Evolutionary conservation across 371 early-diverging fungal genomes (phyloP).

Genomic region (Apophysomyces variabilis): DNA sequence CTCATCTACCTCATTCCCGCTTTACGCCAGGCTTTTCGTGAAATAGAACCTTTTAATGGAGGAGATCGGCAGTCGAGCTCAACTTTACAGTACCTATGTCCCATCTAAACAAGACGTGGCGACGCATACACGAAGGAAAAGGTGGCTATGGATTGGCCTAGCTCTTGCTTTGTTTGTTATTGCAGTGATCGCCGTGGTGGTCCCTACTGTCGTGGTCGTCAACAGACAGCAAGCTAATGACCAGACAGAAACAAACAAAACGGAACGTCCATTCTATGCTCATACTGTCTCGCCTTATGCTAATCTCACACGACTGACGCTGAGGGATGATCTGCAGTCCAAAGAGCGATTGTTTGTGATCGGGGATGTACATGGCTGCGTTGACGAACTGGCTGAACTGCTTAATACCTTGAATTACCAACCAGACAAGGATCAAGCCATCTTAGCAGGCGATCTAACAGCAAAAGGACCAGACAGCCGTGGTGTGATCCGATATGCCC

Average conservation of each 20-base stretch:
- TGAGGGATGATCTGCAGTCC: constrained; percentile 21
- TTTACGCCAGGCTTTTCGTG: too few relatives aligned
- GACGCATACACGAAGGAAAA: constrained; percentile 15
- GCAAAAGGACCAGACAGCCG: constrained; percentile 72
- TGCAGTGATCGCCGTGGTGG: constrained; percentile 39
- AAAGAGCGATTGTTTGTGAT: constrained; percentile 63
- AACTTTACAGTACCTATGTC: neutral
- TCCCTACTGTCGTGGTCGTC: constrained; percentile 36
- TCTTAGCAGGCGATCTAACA: constrained; percentile 73
- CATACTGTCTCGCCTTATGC: constrained; percentile 45
- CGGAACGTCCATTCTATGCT: constrained; percentile 14
- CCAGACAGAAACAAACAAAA: neutral
- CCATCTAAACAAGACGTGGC: neutral
- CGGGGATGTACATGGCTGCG: constrained; percentile 76
- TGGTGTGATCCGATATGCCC: constrained; percentile 63
- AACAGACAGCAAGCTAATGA: constrained; percentile 22
- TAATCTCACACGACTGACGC: constrained; percentile 37
- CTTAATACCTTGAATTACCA: constrained; percentile 51
- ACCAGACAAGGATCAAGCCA: constrained; percentile 52
- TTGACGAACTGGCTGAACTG: constrained; percentile 56
- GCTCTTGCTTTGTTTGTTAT: constrained; percentile 27
- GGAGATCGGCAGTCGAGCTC: constrained; percentile 2
- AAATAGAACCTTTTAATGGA: neutral
- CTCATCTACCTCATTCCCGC: too few relatives aligned
- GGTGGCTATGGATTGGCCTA: constrained; percentile 25